Base-by-base conservation (phyloP, 2,329 filamentous ascomycete species). In the Fusarium brevicatenulatum region DNA sequence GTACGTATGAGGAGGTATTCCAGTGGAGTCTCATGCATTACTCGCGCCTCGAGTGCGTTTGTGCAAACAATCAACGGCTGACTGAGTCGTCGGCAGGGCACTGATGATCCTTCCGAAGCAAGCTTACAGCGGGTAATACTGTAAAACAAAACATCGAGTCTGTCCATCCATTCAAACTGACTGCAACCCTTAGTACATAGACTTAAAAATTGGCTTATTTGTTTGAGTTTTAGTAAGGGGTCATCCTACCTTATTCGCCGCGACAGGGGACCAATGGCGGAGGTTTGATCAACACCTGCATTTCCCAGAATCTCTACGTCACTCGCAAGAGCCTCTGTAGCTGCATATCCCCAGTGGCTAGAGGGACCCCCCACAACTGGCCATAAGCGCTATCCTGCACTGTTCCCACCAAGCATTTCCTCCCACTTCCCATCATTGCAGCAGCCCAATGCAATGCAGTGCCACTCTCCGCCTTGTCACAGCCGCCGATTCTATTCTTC, bases 131-230 rank as follows among this genome's bases (percentile, higher is more conserved):
- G 66, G 66, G 66, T 23, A 58, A 65, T 44, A 19, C 47, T 52
- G 16, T 34, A 53, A 69, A 61, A 62, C 70, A 36, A 68, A 60
- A 37, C 34, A 67, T 28, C 23, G 15, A 23, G 28, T 25, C n/a
- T 23, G 34, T 58, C n/a, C 42, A 32, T 50, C 28, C 47, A 15
- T 50, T 50, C 42, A 36, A 18, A n/a, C 23, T 32, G 21, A 49
- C 44, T 36, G 40, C 32, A 47, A 53, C 34, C 36, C n/a, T 43
- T n/a, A 54, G 50, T 54, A 63, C 39, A 71, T 73, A 71, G 70
- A 39, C 66, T 73, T 73, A 73, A 71, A 71, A 61, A 71, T 73
- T 73, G 71, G 66, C 71, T 73, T 73, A 68, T 67, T 72, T 69
- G 61, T 73, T 73, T 71, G 49, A 58, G 46, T 63, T 73, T 71